A percentile compares a stretch with the other conserved stretches of the same genome.
These are phyloP conservation scores for Cladosporium sp. DNA, from an alignment of 2,329 filamentous ascomycete genomes.

Conservation along the genomic window DNA sequence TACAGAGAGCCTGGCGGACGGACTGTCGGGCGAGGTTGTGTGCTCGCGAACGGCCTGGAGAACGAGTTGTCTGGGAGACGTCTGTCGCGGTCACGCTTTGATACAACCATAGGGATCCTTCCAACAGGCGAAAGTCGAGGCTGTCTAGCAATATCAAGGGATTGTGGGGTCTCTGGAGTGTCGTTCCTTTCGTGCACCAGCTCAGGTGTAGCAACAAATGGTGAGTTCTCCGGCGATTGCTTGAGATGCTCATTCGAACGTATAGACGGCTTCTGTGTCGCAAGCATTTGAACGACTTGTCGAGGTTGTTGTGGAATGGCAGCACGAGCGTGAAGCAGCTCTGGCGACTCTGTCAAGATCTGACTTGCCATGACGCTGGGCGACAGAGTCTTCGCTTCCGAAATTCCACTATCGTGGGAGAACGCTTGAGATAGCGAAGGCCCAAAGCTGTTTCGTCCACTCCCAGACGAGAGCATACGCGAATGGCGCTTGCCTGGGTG, in stretches of 20 bases:
- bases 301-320: conserved; percentile 19
- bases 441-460: conserved; percentile 23
- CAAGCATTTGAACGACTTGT: conserved; percentile 18
- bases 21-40: conserved; percentile 35
- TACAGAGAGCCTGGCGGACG: conserved; percentile 26
- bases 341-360: conserved; percentile 23
- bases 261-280: background rate
- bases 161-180: conserved; percentile 27
- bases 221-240: background rate
- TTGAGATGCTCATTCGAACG: background rate
- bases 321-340: conserved; percentile 21
- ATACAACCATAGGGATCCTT: conserved; percentile 78
- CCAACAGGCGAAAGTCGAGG: conserved; percentile 70
- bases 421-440: conserved; percentile 22
- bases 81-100: conserved; percentile 58
- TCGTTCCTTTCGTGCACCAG: conserved; percentile 19
- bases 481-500: conserved; percentile 22
- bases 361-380: conserved; percentile 21
- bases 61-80: conserved; percentile 73
- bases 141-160: conserved; percentile 12
- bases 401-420: conserved; percentile 12
- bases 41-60: conserved; percentile 68
- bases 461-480: conserved; percentile 12
- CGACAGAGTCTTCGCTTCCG: conserved; percentile 11
- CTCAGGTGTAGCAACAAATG: conserved; percentile 13